Evolutionary conservation across 257 asterid genomes (phyloP).

Genomic region (Solanum rostratum): DNA sequence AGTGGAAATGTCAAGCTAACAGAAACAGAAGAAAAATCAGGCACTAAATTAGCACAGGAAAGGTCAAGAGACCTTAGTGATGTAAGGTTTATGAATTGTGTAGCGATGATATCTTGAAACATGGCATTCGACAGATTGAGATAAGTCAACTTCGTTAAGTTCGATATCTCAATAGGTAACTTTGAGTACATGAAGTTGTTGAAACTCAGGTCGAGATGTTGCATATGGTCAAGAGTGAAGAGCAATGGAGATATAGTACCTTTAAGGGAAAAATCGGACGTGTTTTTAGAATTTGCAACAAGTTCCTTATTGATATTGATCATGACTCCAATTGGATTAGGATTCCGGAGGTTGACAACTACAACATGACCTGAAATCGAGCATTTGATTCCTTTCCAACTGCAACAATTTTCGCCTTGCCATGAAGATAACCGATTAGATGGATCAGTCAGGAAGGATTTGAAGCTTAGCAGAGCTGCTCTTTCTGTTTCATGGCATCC

Average conservation of each 20-base stretch:
- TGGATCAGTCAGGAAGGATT: neutral
- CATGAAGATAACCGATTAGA: neutral
- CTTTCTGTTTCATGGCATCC: neutral
- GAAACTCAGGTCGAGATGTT: slow-evolving; percentile 3
- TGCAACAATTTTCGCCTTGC: neutral
- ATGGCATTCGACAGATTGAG: slow-evolving; percentile 3
- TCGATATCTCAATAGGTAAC: neutral
- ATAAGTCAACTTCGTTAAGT: neutral
- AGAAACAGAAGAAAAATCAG: neutral
- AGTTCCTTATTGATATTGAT: neutral
- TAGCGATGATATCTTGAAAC: neutral
- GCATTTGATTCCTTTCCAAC: slow-evolving; percentile 4
- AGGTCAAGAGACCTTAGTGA: slow-evolving; percentile 1
- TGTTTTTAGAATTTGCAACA: neutral
- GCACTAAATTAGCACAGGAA: neutral
- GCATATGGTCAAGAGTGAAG: neutral
- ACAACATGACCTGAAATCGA: neutral
- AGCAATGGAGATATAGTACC: neutral
- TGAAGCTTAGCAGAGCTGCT: slow-evolving; percentile 1
- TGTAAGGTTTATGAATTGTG: slow-evolving; percentile 1
- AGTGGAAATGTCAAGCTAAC: neutral
- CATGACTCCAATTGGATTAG: neutral
- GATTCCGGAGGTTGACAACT: slow-evolving; percentile 4
- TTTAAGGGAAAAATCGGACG: neutral
- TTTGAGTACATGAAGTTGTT: slow-evolving; percentile 2